Evolutionary conservation across 1,284 basidiomycete species (phyloP), one percentile per base, ranked within the genome.

Genomic region (Phellopilus nigrolimitatus): DNA sequence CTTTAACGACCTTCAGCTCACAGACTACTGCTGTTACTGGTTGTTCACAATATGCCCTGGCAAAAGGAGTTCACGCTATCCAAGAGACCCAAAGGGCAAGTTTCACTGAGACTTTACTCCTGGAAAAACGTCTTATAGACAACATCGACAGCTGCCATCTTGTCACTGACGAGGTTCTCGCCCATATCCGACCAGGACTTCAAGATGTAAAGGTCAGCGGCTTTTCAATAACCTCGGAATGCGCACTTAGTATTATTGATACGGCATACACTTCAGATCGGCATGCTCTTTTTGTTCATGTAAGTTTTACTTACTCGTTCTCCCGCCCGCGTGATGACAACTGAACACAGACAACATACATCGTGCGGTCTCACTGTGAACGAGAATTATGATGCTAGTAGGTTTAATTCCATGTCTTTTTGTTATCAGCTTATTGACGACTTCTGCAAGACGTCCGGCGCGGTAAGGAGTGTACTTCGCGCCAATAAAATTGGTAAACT

Each of bases 141-240:
- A n/a, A n/a, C n/a, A n/a, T n/a, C n/a, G n/a, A n/a, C n/a, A n/a
- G 86, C 56, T 91, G 90, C 62, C 86, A 97, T 69, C 76, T 97
- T n/a, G 77, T 97, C 38, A 95, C 92, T 5, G 74, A 85, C 41
- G 87, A 92, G 61, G 75, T 97, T 12, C 60, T 85, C 38, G 61
- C 66, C 4, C 80, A 92, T 45, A 85, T 95, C 57, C 70, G 77
- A 53, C 77, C 85, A 40, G 93, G 92, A 0, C 67, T 97, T 43
- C 72, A 79, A 56, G 77, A 75, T 40, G 79, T 89, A 17, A 72
- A 88, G 71, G 87, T 84, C 21, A 64, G 71, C 28, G 28, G 15
- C 13, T 8, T 44, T 22, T 21, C 25, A n/a, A 9, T 33, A 12
- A 6, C 31, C n/a, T 12, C 31, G 10, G 17, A 31, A 17, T 6